These are phyloP conservation scores for Aurifilum marmelostoma DNA, from an alignment of 2,329 filamentous ascomycete genomes.

Conservation along the genomic window DNA sequence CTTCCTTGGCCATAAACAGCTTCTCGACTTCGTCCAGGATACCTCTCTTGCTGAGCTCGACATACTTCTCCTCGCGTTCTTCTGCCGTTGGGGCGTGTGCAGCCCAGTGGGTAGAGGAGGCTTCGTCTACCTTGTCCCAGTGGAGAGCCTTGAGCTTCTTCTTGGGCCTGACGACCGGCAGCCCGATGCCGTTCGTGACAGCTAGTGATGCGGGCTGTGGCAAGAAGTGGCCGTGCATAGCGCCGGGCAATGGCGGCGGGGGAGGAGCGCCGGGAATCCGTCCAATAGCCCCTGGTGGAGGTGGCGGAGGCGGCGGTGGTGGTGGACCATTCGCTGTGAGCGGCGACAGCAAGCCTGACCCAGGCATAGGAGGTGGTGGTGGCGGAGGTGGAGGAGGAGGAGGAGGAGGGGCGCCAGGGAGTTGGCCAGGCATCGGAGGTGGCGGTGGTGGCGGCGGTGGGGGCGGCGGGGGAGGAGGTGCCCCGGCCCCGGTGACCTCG, in stretches of 20 bases:
- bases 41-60: conserved; percentile 89
- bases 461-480: conserved; percentile 43
- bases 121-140: conserved; percentile 97
- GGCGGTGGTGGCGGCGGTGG: conserved; percentile 42
- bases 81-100: conserved; percentile 82
- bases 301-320: conserved; percentile 47
- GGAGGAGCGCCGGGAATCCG: conserved; percentile 28
- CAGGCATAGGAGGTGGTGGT: conserved; percentile 47
- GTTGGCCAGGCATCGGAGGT: conserved; percentile 51
- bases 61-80: conserved; percentile 93
- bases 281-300: conserved; percentile 46
- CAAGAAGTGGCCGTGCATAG: conserved; percentile 77
- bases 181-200: conserved; percentile 61
- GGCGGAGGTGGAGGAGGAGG: conserved; percentile 55
- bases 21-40: conserved; percentile 98
- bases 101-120: conserved; percentile 91
- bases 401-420: conserved; percentile 39
- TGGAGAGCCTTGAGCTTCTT: conserved; percentile 99
- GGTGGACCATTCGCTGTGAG: conserved; percentile 35
- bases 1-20: conserved; percentile 95
- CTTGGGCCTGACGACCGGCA: conserved; percentile 87
- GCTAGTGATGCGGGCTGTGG: conserved; percentile 62
- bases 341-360: conserved; percentile 32
- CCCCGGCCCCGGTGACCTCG: conserved; percentile 53
- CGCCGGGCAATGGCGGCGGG: conserved; percentile 56